Evolutionary conservation across 116 monocot genomes (phyloP), one percentile per base, ranked within the genome.

Genomic region (Cymodocea nodosa): DNA sequence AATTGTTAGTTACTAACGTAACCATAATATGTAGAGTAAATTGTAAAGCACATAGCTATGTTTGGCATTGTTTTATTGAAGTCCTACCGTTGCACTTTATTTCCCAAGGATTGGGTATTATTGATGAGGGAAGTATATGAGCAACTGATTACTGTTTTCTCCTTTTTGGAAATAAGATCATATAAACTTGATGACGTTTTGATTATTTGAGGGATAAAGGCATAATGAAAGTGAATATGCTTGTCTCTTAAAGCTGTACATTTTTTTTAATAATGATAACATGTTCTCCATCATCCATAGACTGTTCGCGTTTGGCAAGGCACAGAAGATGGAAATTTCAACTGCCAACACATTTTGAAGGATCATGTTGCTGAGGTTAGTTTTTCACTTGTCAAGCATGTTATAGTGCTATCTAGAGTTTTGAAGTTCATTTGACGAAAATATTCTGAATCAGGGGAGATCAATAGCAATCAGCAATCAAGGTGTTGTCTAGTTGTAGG

Each of bases 261-360:
- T 44, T 44, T 44, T n/a, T 11, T 44, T 11, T 44, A 44, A 11
- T 44, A 44, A 6, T 44, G 44, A 44, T 44, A n/a, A 22, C 22
- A 12, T 20, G 34, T 12, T 55, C 23, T 60, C 6, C 12, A 19
- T 22, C 50, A 15, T 65, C 14, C 82, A 64, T 83, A 98, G 98
- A 98, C 98, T 60, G 89, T 98, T 73, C 87, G 88, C 30, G 22
- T 98, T 68, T 98, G 98, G 98, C 98, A 98, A 92, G 89, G 75
- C 15, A 67, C 58, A 57, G 82, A 89, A 50, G 79, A 92, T 80
- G 98, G 89, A 52, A 80, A 80, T 59, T 98, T 86, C 62, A 80
- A 73, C 64, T 98, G 92, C 65, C 65, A 63, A 24, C 78, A 89
- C 50, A 58, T 84, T 56, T 67, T 98, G 71, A 91, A 72, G 76